Evolutionary conservation across 768 basidiomycete genomes (phyloP).

Genomic region (Neoboletus magnificus): DNA sequence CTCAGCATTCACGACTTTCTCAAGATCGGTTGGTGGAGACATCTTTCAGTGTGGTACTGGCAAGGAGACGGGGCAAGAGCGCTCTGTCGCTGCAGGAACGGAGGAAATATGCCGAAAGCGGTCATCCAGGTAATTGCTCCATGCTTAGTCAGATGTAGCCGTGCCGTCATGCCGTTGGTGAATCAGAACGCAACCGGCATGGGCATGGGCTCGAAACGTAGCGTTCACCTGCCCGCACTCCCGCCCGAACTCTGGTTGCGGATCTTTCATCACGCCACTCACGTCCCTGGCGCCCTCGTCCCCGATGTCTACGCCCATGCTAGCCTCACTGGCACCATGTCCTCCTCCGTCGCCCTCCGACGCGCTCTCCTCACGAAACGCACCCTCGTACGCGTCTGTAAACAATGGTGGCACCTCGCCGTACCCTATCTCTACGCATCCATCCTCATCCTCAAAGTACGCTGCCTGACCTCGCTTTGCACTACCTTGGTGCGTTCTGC

Average conservation of each 20-base stretch:
- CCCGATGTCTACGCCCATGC: conserved; percentile 24
- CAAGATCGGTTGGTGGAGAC: conserved; percentile 48
- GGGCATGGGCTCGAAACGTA: background rate
- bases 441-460: conserved; percentile 18
- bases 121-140: too few species aligned
- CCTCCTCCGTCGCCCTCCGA: conserved; percentile 6
- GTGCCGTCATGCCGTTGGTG: too few species aligned
- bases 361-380: conserved; percentile 25
- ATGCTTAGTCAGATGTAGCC: too few species aligned
- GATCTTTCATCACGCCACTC: conserved; percentile 21
- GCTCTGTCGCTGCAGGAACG: background rate
- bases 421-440: conserved; percentile 23
- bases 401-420: conserved; percentile 28
- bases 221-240: background rate
- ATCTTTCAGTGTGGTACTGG: background rate
- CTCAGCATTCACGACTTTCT: conserved; percentile 55
- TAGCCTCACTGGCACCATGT: conserved; percentile 9
- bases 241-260: conserved; percentile 26
- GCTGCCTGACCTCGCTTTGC: conserved; percentile 19
- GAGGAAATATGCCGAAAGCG: too few species aligned
- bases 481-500: conserved; percentile 10
- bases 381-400: conserved; percentile 29
- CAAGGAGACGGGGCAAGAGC: background rate
- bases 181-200: too few species aligned
- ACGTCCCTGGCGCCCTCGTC: conserved; percentile 17